Percentiles rank a stretch among this genome's conserved stretches.
Conservation (phyloP, 202 grass and related monocot species). For the Hordeum pubiflorum region DNA sequence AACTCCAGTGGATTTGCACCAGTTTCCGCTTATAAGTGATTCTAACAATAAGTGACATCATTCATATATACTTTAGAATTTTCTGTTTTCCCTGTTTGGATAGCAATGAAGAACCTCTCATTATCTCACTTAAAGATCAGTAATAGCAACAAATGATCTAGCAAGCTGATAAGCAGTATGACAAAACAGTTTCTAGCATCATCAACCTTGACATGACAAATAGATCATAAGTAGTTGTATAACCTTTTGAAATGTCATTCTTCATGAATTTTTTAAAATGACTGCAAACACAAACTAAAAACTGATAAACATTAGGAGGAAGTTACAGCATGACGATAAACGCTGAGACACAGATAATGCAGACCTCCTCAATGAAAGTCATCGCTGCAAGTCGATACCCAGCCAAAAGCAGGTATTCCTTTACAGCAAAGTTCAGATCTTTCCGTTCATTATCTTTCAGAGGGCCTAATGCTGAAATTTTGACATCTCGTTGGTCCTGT, state of each 20-base stretch:
- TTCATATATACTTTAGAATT: neutral
- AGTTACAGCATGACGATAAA: neutral
- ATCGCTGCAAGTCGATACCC: slow-evolving; percentile 91
- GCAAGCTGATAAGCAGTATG: slow-evolving; percentile 1
- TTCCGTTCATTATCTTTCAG: slow-evolving; percentile 73
- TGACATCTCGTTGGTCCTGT: slow-evolving; percentile 46
- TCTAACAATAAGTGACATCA: neutral
- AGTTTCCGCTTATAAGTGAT: neutral
- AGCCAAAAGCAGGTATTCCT: slow-evolving; percentile 95
- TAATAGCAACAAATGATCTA: slow-evolving; percentile 1
- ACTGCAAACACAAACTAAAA: slow-evolving; percentile 5
- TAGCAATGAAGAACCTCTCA: slow-evolving; percentile 1
- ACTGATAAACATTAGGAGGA: neutral
- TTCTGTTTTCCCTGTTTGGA: neutral
- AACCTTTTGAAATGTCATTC: neutral
- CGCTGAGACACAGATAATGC: slow-evolving; percentile 13
- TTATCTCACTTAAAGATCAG: neutral
- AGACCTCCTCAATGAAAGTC: slow-evolving; percentile 96
- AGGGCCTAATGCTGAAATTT: slow-evolving; percentile 71
- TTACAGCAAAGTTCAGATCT: slow-evolving; percentile 89
- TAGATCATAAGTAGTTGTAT: neutral
- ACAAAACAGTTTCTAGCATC: neutral
- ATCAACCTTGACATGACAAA: slow-evolving; percentile 17
- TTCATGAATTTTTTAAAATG: slow-evolving; percentile 7
- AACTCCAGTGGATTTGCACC: neutral